phyloP scores from a whole-genome alignment of 805 yeast genomes.

The Brettanomyces anomalus region DNA sequence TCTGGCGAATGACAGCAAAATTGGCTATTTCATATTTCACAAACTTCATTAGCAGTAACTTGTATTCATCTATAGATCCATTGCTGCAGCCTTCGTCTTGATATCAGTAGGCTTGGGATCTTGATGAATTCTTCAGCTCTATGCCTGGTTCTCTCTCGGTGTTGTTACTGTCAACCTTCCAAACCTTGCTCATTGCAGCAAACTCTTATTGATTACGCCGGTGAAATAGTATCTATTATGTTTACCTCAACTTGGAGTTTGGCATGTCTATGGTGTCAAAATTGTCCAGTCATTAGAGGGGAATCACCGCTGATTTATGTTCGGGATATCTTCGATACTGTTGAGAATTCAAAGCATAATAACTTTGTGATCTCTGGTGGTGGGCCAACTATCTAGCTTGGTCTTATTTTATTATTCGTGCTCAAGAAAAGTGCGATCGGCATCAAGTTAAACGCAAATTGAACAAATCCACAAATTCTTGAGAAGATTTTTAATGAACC shows the following conservation, averaged over 20 bases:
- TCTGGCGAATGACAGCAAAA: conserved; percentile 2
- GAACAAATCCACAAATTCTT: background rate
- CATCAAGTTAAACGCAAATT: conserved; percentile 1
- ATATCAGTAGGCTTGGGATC: background rate
- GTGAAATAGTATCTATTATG: conserved; percentile 1
- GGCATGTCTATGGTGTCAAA: conserved; percentile 2
- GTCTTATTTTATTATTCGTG: background rate
- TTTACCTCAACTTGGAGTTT: conserved; percentile 1
- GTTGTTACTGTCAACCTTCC: conserved; percentile 1
- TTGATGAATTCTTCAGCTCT: conserved; percentile 1
- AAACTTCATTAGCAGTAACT: conserved; percentile 1
- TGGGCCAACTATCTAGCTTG: conserved; percentile 1
- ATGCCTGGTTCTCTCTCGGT: conserved; percentile 2
- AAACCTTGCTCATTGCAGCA: background rate
- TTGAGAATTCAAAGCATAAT: background rate
- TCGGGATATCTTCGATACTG: background rate
- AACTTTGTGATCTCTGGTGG: conserved; percentile 2
- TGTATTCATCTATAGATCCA: background rate
- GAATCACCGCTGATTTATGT: background rate
- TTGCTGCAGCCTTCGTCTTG: conserved; percentile 2
- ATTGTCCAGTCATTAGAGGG: conserved; percentile 1
- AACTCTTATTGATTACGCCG: conserved; percentile 1
- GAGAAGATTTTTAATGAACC: background rate
- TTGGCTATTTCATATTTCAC: conserved; percentile 1
- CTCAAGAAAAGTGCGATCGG: background rate